Base-by-base conservation (phyloP, 2,329 filamentous ascomycete genomes). In the Colletotrichum aenigma region DNA sequence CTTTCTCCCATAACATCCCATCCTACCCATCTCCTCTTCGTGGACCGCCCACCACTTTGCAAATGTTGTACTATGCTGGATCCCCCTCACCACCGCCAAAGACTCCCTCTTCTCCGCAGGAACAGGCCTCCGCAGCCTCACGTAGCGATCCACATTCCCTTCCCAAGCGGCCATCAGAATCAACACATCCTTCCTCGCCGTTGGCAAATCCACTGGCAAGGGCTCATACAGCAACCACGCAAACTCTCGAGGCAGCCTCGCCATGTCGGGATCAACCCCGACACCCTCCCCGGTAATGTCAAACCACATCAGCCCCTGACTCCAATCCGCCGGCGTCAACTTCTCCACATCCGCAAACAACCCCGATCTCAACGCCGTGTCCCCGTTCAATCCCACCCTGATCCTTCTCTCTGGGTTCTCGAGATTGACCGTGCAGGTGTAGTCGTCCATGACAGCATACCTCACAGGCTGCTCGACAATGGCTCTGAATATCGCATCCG, bases 401-500 rank as follows among this genome's bases (percentile, higher is more conserved):
- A 28, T n/a, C n/a, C 38, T 28, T 3, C 24, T 4, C 4, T 32
- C 7, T 6, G 68, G 68, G 36, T 69, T 26, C 21, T 55, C 24
- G 0, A 26, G 7, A 8, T 60, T 32, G 52, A 60, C 28, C 0
- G 34, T 68, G 16, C 78, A 77, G 2, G 69, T 77, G 77, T 85
- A 86, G 77, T 87, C 85, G 77, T 86, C 77, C 83, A 86, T 84
- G 61, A 85, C 77, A 4, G 66, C 66, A 70, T 80, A 85, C n/a
- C 77, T 78, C 15, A 79, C 55, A 10, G 80, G 79, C 9, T 78
- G 13, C 3, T 77, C 66, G 78, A 86, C 82, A 75, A 86, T 85
- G 15, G 70, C 9, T 16, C 82, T 68, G 68, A 79, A 84, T 10
- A 85, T 85, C 7, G 13, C n/a, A 8, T 18, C 16, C 6, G n/a